Conservation (phyloP, 176 grass and related monocot genomes). For the Tillandsia fasciculata region DNA sequence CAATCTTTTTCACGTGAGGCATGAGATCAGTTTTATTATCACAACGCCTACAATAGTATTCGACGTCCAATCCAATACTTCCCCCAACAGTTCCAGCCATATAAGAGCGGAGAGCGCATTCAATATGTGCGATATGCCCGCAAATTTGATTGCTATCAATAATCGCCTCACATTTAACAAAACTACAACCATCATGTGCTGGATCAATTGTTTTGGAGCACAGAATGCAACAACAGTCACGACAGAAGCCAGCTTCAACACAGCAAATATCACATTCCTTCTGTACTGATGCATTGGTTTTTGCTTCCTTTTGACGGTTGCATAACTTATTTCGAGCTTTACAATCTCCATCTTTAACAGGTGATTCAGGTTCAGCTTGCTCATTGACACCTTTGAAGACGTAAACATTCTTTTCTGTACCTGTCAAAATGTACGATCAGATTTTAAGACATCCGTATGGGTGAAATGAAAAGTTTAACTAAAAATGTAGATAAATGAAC, state of each 20-base stretch:
- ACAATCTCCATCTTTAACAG: conserved; percentile 34
- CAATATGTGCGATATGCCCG: conserved; percentile 74
- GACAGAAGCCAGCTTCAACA: conserved; percentile 56
- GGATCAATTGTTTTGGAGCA: conserved; percentile 55
- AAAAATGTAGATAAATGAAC: too few relatives aligned
- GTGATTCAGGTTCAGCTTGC: conserved; percentile 21
- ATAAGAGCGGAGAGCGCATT: conserved; percentile 72
- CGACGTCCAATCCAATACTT: conserved; percentile 57
- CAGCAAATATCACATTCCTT: conserved; percentile 76
- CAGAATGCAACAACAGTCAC: conserved; percentile 86
- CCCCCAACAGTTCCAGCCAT: conserved; percentile 95
- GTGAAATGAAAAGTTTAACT: too few relatives aligned
- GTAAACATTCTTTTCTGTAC: conserved; percentile 16
- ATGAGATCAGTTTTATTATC: conserved; percentile 85
- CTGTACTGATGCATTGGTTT: conserved; percentile 29
- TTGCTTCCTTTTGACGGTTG: conserved; percentile 38
- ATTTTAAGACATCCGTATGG: too few relatives aligned
- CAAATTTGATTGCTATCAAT: conserved; percentile 53
- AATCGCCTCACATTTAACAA: conserved; percentile 63
- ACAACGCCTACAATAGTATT: conserved; percentile 82
- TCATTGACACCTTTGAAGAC: background rate
- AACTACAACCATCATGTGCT: conserved; percentile 46
- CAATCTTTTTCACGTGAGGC: conserved; percentile 41
- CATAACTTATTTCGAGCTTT: conserved; percentile 70
- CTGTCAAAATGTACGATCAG: conserved; percentile 28